Conservation (phyloP, 2,329 filamentous ascomycete species). For the Sporothrix pallida region DNA sequence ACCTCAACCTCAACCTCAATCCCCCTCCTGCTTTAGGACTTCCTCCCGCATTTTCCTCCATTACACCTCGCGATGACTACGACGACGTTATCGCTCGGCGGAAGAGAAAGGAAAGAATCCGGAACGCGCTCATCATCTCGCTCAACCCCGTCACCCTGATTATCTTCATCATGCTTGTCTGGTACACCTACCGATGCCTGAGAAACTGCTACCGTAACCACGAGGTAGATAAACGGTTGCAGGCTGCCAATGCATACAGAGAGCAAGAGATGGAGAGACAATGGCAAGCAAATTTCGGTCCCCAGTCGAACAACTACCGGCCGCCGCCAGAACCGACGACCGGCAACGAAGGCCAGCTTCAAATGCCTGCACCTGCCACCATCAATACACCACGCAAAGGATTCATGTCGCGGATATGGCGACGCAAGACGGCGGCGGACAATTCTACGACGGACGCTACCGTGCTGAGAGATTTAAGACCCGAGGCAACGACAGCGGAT, state of each 20-base stretch:
- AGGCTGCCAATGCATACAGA: not conserved
- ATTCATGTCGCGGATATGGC: not conserved
- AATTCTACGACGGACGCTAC: not conserved
- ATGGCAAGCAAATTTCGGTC: not conserved
- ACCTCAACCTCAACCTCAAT: not conserved
- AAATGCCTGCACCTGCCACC: not conserved
- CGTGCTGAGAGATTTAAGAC: not conserved
- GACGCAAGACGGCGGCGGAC: not conserved
- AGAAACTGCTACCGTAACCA: too few species aligned
- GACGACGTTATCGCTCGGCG: not conserved
- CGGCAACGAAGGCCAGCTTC: not conserved
- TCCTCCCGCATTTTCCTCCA: not conserved
- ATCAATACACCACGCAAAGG: not conserved
- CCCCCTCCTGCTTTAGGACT: not conserved
- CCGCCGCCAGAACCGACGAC: not conserved
- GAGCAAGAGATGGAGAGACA: not conserved
- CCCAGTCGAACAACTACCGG: not conserved
- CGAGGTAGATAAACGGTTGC: too few species aligned
- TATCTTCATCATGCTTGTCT: not conserved
- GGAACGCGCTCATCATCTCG: constrained; percentile 9
- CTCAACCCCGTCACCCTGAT: not conserved
- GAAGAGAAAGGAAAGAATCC: not conserved
- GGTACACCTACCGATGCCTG: not conserved
- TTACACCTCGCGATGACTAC: not conserved
- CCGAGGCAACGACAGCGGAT: not conserved